Base-by-base conservation (phyloP, 257 asterid species). In the Handroanthus guayacan region DNA sequence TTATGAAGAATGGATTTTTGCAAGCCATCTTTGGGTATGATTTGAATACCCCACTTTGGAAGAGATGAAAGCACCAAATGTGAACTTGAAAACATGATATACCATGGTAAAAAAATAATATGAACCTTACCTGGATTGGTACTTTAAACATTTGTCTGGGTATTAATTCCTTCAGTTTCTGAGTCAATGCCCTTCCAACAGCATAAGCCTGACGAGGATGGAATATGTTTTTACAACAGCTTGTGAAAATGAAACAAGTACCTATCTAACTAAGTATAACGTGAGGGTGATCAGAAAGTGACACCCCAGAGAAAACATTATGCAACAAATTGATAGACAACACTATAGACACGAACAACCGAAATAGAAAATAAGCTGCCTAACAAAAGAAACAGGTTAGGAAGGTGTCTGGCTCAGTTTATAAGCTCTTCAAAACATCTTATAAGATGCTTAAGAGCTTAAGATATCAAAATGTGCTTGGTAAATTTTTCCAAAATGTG, bases 131-230 rank as follows among this genome's bases (percentile, higher is more conserved):
- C 97, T 95, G 99, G 84, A 95, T 95, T 66, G 99, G 99, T 14
- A 95, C 85, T 95, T 93, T 95, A 84, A 95, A 95, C 99, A 95
- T 92, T 84, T 95, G 99, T 77, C 97, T 89, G 12, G 99, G 99
- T 75, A 95, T 95, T 60, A 95, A 83, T 86, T 95, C 99, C 91
- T 95, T 95, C 82, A 95, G 87, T 82, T 89, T 95, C 80, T 84
- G 97, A 78, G 99, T 95, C 87, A 95, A 89, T 83, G 99, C 99
- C 86, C 98, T 87, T 74, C 99, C 99, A 75, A 95, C 89, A 76
- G 93, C 65, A 90, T 95, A 95, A 80, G 99, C 92, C 99, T 95
- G 89, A 67, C 76, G 77, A 74, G 62, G 50, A 44, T 76, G 80
- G 72, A 66, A 76, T 12, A 61, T 68, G 37, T 14, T 57, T 31